Percentiles rank a stretch among this genome's conserved stretches.
Conservation (phyloP, 208 protist genomes). For the Acanthamoeba culbertsoni region DNA sequence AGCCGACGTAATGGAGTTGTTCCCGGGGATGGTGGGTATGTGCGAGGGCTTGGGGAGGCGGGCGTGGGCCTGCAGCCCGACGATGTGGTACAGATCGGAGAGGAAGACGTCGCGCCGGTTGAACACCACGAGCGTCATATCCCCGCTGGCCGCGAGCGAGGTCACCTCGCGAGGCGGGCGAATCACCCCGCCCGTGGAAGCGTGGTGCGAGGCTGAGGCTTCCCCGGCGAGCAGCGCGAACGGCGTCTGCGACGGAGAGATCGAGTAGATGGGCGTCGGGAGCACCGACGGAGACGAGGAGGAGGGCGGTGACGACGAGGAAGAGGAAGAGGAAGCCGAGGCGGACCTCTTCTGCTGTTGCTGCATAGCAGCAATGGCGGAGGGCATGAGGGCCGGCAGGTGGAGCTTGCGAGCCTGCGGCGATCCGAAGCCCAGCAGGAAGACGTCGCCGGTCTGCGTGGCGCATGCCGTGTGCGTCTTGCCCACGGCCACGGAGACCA, state of each 20-base stretch:
- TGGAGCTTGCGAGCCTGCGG: neutral
- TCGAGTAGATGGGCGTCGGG: neutral
- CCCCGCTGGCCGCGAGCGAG: neutral
- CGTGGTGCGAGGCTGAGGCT: neutral
- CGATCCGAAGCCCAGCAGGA: neutral
- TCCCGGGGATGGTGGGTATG: neutral
- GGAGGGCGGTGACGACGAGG: neutral
- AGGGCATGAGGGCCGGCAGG: neutral
- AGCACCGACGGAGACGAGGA: neutral
- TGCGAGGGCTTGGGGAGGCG: neutral
- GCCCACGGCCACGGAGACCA: neutral
- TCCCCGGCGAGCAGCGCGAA: neutral
- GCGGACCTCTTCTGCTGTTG: too few relatives aligned
- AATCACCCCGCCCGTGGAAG: neutral
- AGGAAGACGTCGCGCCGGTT: conserved; percentile 3
- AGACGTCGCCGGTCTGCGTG: neutral
- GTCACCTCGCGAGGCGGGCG: neutral
- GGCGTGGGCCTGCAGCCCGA: neutral
- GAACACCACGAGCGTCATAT: neutral
- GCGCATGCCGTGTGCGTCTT: neutral
- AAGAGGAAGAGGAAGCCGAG: neutral
- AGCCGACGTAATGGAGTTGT: neutral
- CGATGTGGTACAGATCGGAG: neutral
- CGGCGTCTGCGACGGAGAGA: neutral
- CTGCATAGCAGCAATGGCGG: neutral